These are phyloP conservation scores for Vigna radiata DNA, from an alignment of 306 rosid genomes.

Conservation along the genomic window DNA sequence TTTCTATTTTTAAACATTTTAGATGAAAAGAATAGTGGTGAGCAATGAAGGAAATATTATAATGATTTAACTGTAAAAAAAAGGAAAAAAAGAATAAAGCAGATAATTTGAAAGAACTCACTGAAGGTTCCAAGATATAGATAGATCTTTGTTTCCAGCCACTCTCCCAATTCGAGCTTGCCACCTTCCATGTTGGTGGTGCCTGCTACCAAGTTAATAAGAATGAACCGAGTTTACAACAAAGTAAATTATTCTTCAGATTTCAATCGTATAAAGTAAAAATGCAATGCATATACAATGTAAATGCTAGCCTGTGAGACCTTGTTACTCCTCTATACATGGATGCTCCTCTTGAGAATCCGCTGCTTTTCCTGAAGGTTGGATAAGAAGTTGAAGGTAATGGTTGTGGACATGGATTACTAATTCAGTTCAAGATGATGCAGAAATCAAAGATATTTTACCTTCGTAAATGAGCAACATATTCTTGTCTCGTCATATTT, in stretches of 20 bases:
- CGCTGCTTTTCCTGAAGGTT: slow-evolving; percentile 84
- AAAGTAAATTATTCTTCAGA: not conserved
- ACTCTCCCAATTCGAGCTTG: slow-evolving; percentile 90
- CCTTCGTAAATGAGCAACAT: slow-evolving; percentile 85
- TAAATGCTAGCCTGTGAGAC: slow-evolving; percentile 47
- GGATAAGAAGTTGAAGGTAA: not conserved
- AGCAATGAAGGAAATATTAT: slow-evolving; percentile 3
- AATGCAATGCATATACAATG: not conserved
- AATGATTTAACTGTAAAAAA: not conserved
- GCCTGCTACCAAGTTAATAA: slow-evolving; percentile 56
- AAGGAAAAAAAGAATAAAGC: not conserved
- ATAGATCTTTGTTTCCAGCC: slow-evolving; percentile 89
- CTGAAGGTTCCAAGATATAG: slow-evolving; percentile 88
- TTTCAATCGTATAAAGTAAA: not conserved
- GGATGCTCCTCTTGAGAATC: slow-evolving; percentile 71
- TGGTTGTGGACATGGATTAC: not conserved
- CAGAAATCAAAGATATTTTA: slow-evolving; percentile 18
- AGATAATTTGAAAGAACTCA: slow-evolving; percentile 50
- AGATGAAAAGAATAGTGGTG: slow-evolving; percentile 16
- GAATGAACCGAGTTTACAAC: slow-evolving; percentile 31
- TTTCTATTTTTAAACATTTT: slow-evolving; percentile 31
- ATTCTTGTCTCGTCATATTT: slow-evolving; percentile 64
- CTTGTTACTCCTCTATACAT: slow-evolving; percentile 73
- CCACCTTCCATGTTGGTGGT: slow-evolving; percentile 93
- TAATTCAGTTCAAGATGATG: slow-evolving; percentile 17